Base-by-base conservation (phyloP, 768 basidiomycete genomes). In the Suillus occidentalis region DNA sequence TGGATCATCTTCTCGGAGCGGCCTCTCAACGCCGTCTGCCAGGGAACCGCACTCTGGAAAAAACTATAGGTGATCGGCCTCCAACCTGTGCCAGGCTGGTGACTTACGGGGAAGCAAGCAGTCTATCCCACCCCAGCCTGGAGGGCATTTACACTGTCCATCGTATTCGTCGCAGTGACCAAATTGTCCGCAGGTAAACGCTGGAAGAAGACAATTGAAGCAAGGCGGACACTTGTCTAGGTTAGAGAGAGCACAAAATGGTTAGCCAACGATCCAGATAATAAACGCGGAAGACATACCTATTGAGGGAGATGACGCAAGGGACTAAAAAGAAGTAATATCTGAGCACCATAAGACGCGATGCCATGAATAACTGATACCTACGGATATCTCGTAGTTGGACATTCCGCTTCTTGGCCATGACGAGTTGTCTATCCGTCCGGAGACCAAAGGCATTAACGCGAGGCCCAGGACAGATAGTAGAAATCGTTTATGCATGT, bases 71-170 rank as follows among this genome's bases (percentile, higher is more conserved):
- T 61, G 28, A 18, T 16, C 39, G 34, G n/a, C 16, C 18, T 60
- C 37, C 72, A 47, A 67, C 67, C 6, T 45, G 47, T 16, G 43
- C 47, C 22, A 43, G 10, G 49, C 60, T 42, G 55, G 45, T 39
- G 39, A 85, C 93, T 57, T 77, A 97, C 96, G 90, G 25, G 97
- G 97, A 9, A 86, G 86, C 61, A 97, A 78, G 78, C 97, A 99
- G 72, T 99, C 97, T 43, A 95, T 90, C 1, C 97, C 97, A 55
- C 95, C 94, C 88, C 96, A 99, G n/a, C 97, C 97, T 49, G 94
- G 85, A 1, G 95, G 95, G 72, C 97, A 99, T 72, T 94, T 89
- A 79, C 97, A 99, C 71, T 97, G 95, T 2, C 97, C 97, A 72
- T 98, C 89, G 72, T 91, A 98, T 58, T 87, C 83, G 72, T 96